Base-by-base conservation (phyloP, 495 filamentous ascomycete species). In the Aspergillus wentii region DNA sequence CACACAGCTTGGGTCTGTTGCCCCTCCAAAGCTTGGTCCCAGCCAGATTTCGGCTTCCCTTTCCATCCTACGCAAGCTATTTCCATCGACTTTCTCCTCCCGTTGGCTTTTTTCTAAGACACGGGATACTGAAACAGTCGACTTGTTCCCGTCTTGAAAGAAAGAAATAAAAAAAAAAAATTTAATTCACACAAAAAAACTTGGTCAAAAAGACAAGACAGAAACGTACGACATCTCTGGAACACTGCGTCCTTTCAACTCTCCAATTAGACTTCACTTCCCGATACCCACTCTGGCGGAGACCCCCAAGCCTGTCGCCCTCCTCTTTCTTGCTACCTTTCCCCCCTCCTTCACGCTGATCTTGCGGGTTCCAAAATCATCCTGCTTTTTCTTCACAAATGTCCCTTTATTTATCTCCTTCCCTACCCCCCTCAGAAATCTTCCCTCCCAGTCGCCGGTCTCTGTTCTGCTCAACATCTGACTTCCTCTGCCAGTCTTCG, bases 211-310 rank as follows among this genome's bases (percentile, higher is more conserved):
- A 33, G 5, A 33, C 13, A 33, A 15, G 16, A 33, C 13, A 19
- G 16, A 33, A 33, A 5, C 9, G 16, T 3, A 5, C 3, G 17
- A 5, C n/a, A 28, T 33, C 30, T 42, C 34, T 47, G 44, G 38
- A 36, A 21, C 35, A 33, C 19, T 44, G 18, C 42, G 41, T 40
- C 28, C n/a, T 28, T 40, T 21, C 26, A 33, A 41, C 21, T 39
- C 44, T 47, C 49, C 56, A 53, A 53, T 59, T 44, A 56, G 42
- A 38, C 51, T 33, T 44, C 17, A 30, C 39, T 9, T 33, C 22
- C 33, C 32, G 36, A 48, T 54, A 52, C 43, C 56, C 56, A 57
- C 52, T 39, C n/a, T 33, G 38, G 39, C 47, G 35, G 40, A 44
- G 40, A 49, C 33, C 40, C 35, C 29, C 7, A 19, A 15, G 10